Conservation (phyloP, 73 alveolate genomes). For the Stentor roeselii region DNA sequence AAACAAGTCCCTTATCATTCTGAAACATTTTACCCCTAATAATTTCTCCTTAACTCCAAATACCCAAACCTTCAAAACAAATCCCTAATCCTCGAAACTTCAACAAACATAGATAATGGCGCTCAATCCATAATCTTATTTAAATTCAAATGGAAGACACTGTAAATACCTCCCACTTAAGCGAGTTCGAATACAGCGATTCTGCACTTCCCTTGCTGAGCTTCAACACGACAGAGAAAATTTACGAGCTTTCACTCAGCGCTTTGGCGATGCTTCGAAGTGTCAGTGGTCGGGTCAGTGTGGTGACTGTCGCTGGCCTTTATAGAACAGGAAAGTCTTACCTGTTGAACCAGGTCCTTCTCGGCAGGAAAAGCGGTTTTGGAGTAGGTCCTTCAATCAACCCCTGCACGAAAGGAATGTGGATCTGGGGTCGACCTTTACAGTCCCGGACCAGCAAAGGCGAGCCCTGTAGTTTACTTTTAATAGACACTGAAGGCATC, state of each 20-base stretch:
- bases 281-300: constrained; percentile 81
- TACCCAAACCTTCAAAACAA: too few species aligned
- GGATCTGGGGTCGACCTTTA: constrained; percentile 99
- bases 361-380: constrained; percentile 79
- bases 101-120: too few species aligned
- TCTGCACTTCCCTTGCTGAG: background rate
- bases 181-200: background rate
- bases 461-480: constrained; percentile 40
- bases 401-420: constrained; percentile 97
- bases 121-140: background rate
- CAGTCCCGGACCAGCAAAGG: constrained; percentile 43
- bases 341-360: constrained; percentile 79
- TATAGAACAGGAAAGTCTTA: constrained; percentile 96
- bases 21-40: too few species aligned
- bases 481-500: constrained; percentile 96
- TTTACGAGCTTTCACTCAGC: background rate
- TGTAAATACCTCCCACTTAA: background rate
- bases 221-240: background rate
- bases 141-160: background rate
- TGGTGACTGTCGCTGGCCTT: constrained; percentile 97
- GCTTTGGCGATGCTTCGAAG: constrained; percentile 32
- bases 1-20: too few species aligned
- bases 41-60: too few species aligned
- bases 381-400: constrained; percentile 71
- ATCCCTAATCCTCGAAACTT: too few species aligned